These are phyloP conservation scores for Penicillium olsonii DNA, from an alignment of 2,329 filamentous ascomycete genomes.

Conservation along the genomic window DNA sequence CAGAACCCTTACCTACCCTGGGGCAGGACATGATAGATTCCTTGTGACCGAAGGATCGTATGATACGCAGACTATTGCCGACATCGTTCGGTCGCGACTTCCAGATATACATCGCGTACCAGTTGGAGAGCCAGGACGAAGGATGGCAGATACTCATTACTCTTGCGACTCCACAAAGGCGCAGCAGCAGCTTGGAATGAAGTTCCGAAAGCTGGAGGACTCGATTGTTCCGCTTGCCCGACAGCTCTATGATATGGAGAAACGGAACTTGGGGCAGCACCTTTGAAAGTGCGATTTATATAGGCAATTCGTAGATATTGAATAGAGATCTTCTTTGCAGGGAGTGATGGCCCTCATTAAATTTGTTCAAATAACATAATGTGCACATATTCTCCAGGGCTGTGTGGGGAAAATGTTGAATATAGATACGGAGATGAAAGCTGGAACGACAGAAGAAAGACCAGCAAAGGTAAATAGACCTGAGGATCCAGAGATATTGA, in stretches of 20 bases:
- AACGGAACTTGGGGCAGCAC: too few species aligned
- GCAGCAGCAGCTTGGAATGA: conserved; percentile 48
- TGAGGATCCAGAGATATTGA: too few species aligned
- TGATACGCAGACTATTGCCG: conserved; percentile 33
- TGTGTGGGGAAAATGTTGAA: too few species aligned
- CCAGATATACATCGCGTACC: conserved; percentile 19
- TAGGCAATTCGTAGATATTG: too few species aligned
- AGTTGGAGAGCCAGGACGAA: conserved; percentile 25
- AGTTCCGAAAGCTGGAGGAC: conserved; percentile 25
- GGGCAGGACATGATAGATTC: conserved; percentile 22
- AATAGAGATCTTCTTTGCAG: too few species aligned
- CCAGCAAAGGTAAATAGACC: too few species aligned
- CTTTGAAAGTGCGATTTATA: too few species aligned
- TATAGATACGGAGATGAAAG: too few species aligned
- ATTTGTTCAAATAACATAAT: too few species aligned
- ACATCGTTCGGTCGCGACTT: conserved; percentile 21
- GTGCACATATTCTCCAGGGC: too few species aligned
- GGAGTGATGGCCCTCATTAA: too few species aligned
- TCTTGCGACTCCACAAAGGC: conserved; percentile 53
- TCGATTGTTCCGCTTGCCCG: conserved; percentile 21
- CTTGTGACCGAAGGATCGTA: conserved; percentile 30
- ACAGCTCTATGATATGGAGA: conserved; percentile 24
- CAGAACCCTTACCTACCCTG: conserved; percentile 16
- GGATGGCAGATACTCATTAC: conserved; percentile 29
- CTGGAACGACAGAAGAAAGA: too few species aligned